Conservation (phyloP, 495 filamentous ascomycete species). For the Pseudotulostoma volvatum region DNA sequence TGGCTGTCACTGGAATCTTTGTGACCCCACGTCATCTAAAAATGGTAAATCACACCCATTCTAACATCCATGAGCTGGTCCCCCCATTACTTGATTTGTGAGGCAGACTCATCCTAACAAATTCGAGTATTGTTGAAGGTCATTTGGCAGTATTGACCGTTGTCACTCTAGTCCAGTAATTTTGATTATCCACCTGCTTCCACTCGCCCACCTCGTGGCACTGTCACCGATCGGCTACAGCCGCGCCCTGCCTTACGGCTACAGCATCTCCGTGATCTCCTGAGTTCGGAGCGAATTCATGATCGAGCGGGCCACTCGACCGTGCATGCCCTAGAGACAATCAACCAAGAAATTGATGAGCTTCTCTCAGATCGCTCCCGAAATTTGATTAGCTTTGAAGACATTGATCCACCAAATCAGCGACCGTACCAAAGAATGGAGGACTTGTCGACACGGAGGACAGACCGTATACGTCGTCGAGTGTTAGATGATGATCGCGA, state of each 20-base stretch:
- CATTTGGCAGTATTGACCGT: no score
- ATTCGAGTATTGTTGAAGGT: no score
- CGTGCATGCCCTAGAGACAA: constrained; percentile 20
- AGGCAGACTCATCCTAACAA: no score
- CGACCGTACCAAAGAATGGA: constrained; percentile 12
- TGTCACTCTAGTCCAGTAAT: constrained; percentile 50
- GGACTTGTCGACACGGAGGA: constrained; percentile 4
- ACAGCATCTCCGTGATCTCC: constrained; percentile 25
- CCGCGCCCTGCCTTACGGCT: constrained; percentile 10
- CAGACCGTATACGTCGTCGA: constrained; percentile 6
- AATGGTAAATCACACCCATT: no score
- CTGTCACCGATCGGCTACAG: constrained; percentile 9
- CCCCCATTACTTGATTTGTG: no score
- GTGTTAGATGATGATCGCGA: constrained; percentile 2
- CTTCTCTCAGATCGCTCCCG: constrained; percentile 10
- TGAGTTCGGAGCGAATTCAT: constrained; percentile 20
- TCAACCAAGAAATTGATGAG: constrained; percentile 25
- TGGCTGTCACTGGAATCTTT: no score
- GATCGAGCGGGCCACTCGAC: constrained; percentile 16
- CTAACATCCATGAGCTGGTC: no score
- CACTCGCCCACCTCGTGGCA: constrained; percentile 18
- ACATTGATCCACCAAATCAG: constrained; percentile 13
- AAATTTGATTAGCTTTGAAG: constrained; percentile 13
- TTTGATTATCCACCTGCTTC: constrained; percentile 39
- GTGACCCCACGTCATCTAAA: no score